Evolutionary conservation across 2,329 filamentous ascomycete species (phyloP).

Genomic region (Pezicula carpinea): DNA sequence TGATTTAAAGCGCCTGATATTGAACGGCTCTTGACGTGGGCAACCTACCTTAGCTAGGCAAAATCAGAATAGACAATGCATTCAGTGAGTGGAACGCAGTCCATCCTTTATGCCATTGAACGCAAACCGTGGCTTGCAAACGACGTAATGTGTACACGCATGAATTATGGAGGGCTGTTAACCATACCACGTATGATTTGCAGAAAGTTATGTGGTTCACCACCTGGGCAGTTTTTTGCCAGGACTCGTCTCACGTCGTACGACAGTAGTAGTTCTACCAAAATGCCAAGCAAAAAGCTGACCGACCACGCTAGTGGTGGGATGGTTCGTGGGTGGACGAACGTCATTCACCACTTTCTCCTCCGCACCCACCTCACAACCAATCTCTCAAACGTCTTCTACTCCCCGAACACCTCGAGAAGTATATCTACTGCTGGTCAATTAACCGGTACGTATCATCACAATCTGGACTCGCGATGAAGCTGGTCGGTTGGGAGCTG

Average conservation of each 20-base stretch:
- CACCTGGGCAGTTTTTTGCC: too few species aligned
- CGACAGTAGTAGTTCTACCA: too few species aligned
- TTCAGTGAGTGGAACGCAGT: neutral
- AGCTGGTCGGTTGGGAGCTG: too few species aligned
- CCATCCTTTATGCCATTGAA: neutral
- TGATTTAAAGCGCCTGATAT: neutral
- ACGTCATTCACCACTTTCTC: slow-evolving; percentile 12
- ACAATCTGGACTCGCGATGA: too few species aligned
- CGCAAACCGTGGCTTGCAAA: too few species aligned
- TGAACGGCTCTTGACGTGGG: neutral
- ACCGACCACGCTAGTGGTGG: slow-evolving; percentile 16
- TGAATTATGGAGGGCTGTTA: too few species aligned
- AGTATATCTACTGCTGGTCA: slow-evolving; percentile 1
- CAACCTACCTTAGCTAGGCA: neutral
- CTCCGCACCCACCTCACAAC: neutral
- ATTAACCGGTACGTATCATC: slow-evolving; percentile 13
- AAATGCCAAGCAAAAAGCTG: too few species aligned
- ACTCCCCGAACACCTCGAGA: neutral
- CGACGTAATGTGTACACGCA: too few species aligned
- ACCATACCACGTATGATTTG: too few species aligned
- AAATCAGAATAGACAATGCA: neutral
- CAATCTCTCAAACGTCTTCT: neutral
- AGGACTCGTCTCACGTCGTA: neutral
- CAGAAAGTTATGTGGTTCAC: too few species aligned
- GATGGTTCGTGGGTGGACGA: slow-evolving; percentile 4